Conservation (phyloP, 139 green algal species). For the Chlorella sp. region DNA sequence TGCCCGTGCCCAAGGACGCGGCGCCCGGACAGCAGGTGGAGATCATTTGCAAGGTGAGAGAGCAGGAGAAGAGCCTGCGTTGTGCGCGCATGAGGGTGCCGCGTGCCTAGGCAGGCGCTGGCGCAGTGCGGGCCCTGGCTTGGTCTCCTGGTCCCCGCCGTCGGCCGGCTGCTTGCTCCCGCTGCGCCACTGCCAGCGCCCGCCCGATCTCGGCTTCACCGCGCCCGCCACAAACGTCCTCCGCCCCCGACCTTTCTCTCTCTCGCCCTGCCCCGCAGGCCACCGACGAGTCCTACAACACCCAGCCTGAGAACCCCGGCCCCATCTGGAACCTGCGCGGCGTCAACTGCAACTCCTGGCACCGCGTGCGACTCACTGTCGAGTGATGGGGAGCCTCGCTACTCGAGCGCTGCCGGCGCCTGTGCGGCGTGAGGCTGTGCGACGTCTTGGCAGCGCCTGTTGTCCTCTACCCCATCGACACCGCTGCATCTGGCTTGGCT, state of each 20-base stretch:
- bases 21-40: too few relatives aligned
- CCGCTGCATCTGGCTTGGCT: too few relatives aligned
- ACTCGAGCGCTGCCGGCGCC: too few relatives aligned
- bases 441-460: too few relatives aligned
- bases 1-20: slow-evolving; percentile 63
- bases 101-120: neutral
- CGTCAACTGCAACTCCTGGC: slow-evolving; percentile 86
- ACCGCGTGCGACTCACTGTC: slow-evolving; percentile 47
- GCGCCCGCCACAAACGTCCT: too few relatives aligned
- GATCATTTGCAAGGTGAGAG: slow-evolving; percentile 34
- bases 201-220: too few relatives aligned
- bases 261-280: slow-evolving; percentile 49
- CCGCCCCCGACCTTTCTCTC: too few relatives aligned
- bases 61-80: neutral
- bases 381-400: slow-evolving; percentile 19
- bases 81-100: neutral
- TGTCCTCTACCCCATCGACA: too few relatives aligned
- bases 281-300: slow-evolving; percentile 78
- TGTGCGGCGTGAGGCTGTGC: too few relatives aligned
- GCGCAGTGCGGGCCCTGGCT: neutral
- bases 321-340: slow-evolving; percentile 83
- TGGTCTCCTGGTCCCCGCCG: too few relatives aligned
- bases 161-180: too few relatives aligned
- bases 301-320: slow-evolving; percentile 66
- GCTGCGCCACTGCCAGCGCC: too few relatives aligned